These are phyloP conservation scores for Globisporangium camurandrum DNA, from an alignment of 352 stramenopile species.

Conservation along the genomic window DNA sequence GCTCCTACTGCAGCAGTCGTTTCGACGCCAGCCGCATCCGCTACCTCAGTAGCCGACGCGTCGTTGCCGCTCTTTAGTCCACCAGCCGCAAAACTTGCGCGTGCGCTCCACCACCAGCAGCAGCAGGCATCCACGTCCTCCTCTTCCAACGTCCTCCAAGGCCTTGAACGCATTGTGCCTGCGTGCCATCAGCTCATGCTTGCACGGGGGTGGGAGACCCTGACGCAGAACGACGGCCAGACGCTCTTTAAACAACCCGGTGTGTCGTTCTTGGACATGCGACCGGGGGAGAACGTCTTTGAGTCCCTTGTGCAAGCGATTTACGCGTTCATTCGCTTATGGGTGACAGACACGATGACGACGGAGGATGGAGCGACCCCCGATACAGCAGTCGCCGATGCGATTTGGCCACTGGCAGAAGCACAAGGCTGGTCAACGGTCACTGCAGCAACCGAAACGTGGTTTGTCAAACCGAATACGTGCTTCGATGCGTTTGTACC, in stretches of 20 bases:
- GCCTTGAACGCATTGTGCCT: slow-evolving; percentile 18
- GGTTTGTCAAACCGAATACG: slow-evolving; percentile 59
- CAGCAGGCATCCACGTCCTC: slow-evolving; percentile 13
- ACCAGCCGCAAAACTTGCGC: slow-evolving; percentile 10
- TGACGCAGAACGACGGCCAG: slow-evolving; percentile 39
- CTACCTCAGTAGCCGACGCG: too few relatives aligned
- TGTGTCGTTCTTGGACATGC: slow-evolving; percentile 58
- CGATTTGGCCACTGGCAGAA: slow-evolving; percentile 55
- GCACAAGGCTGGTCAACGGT: slow-evolving; percentile 54
- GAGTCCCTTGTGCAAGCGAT: slow-evolving; percentile 59
- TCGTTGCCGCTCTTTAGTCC: slow-evolving; percentile 11
- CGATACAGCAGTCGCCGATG: slow-evolving; percentile 13
- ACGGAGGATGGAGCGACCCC: slow-evolving; percentile 9
- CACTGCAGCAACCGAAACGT: slow-evolving; percentile 32
- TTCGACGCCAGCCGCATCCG: neutral
- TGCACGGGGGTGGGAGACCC: slow-evolving; percentile 42
- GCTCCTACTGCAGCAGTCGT: slow-evolving; percentile 9
- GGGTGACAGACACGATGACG: slow-evolving; percentile 12
- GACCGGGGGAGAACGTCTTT: slow-evolving; percentile 73
- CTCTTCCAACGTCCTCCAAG: slow-evolving; percentile 14
- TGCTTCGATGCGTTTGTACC: slow-evolving; percentile 60
- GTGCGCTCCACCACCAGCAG: slow-evolving; percentile 7
- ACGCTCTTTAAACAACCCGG: slow-evolving; percentile 66
- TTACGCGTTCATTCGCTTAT: slow-evolving; percentile 35
- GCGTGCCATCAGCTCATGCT: slow-evolving; percentile 63